Evolutionary conservation across 331 rosid genomes (phyloP).

Genomic region (Quercus tomentella): DNA sequence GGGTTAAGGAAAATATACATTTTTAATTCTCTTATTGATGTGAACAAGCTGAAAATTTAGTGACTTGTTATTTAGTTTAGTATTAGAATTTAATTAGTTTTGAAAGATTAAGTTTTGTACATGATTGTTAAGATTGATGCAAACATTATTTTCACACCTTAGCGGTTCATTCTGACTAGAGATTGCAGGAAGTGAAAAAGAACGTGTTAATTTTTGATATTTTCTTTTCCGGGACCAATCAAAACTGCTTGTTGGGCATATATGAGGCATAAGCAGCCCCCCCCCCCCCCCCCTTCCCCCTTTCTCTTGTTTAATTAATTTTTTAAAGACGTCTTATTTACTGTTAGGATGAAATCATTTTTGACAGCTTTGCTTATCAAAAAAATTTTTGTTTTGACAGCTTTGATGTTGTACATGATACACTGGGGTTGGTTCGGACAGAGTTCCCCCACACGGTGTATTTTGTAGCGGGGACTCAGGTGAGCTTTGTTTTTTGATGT

Average conservation of each 20-base stretch:
- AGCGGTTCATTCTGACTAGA: neutral
- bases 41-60: neutral
- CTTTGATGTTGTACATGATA: conserved; percentile 75
- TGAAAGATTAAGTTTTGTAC: neutral
- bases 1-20: neutral
- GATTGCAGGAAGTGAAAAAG: neutral
- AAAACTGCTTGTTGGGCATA: neutral
- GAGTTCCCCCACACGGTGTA: conserved; percentile 83
- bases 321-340: neutral
- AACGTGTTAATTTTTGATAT: neutral
- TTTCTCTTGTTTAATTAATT: neutral
- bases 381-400: conserved; percentile 23
- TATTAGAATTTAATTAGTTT: neutral
- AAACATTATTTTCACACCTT: neutral
- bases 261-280: neutral
- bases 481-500: conserved; percentile 17
- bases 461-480: conserved; percentile 93
- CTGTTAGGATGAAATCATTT: conserved; percentile 4
- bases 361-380: conserved; percentile 53
- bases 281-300: neutral
- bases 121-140: neutral
- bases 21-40: neutral
- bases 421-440: conserved; percentile 72
- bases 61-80: neutral
- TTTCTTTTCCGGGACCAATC: neutral